phyloP scores from a whole-genome alignment of 441 rosid genomes.

The Erodium trifolium region DNA sequence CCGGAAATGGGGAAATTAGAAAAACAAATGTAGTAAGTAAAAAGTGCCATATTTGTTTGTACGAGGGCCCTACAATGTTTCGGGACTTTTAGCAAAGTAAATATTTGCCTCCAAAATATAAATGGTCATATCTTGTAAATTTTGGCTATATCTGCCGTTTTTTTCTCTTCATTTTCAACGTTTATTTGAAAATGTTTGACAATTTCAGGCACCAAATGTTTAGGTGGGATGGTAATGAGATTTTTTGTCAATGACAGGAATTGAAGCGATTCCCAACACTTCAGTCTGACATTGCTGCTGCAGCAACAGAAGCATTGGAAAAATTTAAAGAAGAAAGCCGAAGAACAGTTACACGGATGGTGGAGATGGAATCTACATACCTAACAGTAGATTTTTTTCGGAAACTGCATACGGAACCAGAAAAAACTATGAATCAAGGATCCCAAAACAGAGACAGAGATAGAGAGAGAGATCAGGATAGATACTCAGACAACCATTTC shows the following conservation, averaged over 20 bases:
- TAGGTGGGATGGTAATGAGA: background rate
- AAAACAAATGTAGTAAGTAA: too few relatives aligned
- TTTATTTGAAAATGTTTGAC: background rate
- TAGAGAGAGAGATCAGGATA: constrained; percentile 31
- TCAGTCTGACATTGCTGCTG: constrained; percentile 79
- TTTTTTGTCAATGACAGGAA: constrained; percentile 46
- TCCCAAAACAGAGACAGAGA: constrained; percentile 30
- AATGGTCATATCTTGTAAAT: background rate
- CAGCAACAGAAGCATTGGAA: constrained; percentile 86
- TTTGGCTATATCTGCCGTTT: background rate
- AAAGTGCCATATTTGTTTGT: too few relatives aligned
- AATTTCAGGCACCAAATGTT: background rate
- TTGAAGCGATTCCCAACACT: constrained; percentile 89
- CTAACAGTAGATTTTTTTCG: constrained; percentile 95
- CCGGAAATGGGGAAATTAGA: too few relatives aligned
- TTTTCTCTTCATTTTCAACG: background rate
- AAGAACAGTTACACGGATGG: constrained; percentile 75
- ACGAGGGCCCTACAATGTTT: too few relatives aligned
- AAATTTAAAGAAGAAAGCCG: constrained; percentile 91
- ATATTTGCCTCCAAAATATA: background rate
- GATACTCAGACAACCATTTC: constrained; percentile 67
- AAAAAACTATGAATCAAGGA: constrained; percentile 44
- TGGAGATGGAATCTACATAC: constrained; percentile 97
- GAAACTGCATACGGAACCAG: constrained; percentile 77
- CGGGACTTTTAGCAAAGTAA: too few relatives aligned